phyloP scores from a whole-genome alignment of 306 rosid species.

The Lupinus albus region DNA sequence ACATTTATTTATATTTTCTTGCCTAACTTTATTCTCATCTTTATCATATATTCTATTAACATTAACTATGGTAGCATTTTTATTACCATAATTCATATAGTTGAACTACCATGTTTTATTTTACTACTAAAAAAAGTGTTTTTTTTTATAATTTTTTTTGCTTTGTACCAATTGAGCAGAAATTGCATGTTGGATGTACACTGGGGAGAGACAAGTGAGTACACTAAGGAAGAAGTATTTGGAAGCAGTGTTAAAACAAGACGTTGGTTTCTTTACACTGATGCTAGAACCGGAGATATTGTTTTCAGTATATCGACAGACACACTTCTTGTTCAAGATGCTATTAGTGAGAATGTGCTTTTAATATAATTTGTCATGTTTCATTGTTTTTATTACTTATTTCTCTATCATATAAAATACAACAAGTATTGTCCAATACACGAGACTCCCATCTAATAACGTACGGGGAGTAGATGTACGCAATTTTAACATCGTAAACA shows the following conservation, averaged over 20 bases:
- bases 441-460: too few relatives aligned
- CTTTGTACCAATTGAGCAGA: conserved; percentile 47
- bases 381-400: background rate
- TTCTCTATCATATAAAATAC: background rate
- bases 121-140: background rate
- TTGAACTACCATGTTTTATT: conserved; percentile 17
- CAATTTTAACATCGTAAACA: too few relatives aligned
- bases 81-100: conserved; percentile 13
- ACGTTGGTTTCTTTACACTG: conserved; percentile 96
- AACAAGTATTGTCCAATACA: too few relatives aligned
- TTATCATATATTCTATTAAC: conserved; percentile 32
- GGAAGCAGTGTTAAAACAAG: conserved; percentile 91
- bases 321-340: conserved; percentile 96
- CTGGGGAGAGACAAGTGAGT: conserved; percentile 94
- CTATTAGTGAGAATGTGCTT: conserved; percentile 94
- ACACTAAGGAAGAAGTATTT: conserved; percentile 91
- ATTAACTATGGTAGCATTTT: conserved; percentile 27
- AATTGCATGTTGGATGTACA: conserved; percentile 98
- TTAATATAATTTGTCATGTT: conserved; percentile 24
- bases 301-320: conserved; percentile 96
- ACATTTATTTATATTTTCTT: background rate
- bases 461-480: too few relatives aligned
- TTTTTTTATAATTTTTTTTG: background rate
- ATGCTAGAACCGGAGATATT: conserved; percentile 96
- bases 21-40: conserved; percentile 40